Evolutionary conservation across 257 asterid genomes (phyloP).

Genomic region (Coffea eugenioides): DNA sequence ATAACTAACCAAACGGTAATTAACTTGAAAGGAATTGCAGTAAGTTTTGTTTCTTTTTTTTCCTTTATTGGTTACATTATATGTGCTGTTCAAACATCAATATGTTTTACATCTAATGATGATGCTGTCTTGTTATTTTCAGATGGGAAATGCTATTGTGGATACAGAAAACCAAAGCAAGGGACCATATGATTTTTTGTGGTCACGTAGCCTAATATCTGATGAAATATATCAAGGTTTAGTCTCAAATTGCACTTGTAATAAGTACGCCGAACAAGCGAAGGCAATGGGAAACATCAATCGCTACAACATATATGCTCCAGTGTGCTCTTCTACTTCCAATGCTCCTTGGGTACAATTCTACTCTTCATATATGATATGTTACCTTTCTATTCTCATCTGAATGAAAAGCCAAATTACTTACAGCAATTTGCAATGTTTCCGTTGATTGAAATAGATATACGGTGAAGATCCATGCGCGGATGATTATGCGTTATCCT

Average conservation of each 20-base stretch:
- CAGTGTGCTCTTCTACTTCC: not conserved
- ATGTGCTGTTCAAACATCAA: no score
- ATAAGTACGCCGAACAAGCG: no score
- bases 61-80: no score
- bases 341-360: not conserved
- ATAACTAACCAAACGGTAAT: slow-evolving; percentile 49
- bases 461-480: not conserved
- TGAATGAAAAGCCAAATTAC: not conserved
- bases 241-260: not conserved
- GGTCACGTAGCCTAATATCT: slow-evolving; percentile 26
- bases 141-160: slow-evolving; percentile 32
- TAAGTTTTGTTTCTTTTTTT: slow-evolving; percentile 18
- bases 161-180: not conserved
- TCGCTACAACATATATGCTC: not conserved
- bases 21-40: slow-evolving; percentile 61
- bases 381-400: not conserved
- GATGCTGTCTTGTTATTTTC: not conserved
- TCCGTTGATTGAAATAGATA: not conserved
- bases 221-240: slow-evolving; percentile 17
- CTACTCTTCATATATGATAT: not conserved
- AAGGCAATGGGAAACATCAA: not conserved
- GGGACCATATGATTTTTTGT: slow-evolving; percentile 12
- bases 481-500: not conserved
- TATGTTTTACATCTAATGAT: not conserved
- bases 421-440: not conserved